Base-by-base conservation (phyloP, 441 rosid genomes). In the Aquilaria agallochum region DNA sequence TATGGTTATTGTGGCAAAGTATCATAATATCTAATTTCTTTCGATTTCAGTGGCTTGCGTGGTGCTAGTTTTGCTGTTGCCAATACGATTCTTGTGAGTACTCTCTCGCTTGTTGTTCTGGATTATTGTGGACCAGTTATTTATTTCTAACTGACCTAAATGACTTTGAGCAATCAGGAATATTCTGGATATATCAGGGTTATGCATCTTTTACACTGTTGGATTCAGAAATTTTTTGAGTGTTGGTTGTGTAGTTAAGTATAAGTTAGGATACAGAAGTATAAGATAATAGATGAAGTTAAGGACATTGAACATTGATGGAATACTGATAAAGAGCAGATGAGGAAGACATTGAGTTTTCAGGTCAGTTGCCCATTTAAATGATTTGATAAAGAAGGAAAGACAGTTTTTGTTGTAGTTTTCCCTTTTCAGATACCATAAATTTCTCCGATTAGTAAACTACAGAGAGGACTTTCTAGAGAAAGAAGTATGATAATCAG, bases 61-160 rank as follows among this genome's bases (percentile, higher is more conserved):
- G 71, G 83, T 68, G 81, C 80, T 53, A 78, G 77, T 59, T 84
- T 84, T 71, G 78, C 80, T 9, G 49, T 76, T 11, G 83, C 85
- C 57, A 78, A 81, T 76, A 40, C 56, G 5, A 71, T 80, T 46
- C 64, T 84, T 77, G 86, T 79, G 51, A 68, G 82, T 40, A 13
- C 30, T 45, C 66, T 62, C 33, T 34, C 11, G 20, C 47, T n/a
- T 56, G 50, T 2, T 32, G 27, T 50, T 55, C 27, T 42, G 4
- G 11, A 31, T 48, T 33, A 36, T 31, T 34, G 59, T 46, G 61
- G n/a, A 14, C 32, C 11, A 55, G 31, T 20, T 6, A 5, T 31
- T 14, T 13, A 45, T 3, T 36, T 20, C 27, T 20, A 20, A 20
- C 1, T 31, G 47, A 33, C 11, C 5, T 64, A 14, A 40, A 36